phyloP scores from a whole-genome alignment of 2,329 filamentous ascomycete genomes.

The Botryotinia convoluta region DNA sequence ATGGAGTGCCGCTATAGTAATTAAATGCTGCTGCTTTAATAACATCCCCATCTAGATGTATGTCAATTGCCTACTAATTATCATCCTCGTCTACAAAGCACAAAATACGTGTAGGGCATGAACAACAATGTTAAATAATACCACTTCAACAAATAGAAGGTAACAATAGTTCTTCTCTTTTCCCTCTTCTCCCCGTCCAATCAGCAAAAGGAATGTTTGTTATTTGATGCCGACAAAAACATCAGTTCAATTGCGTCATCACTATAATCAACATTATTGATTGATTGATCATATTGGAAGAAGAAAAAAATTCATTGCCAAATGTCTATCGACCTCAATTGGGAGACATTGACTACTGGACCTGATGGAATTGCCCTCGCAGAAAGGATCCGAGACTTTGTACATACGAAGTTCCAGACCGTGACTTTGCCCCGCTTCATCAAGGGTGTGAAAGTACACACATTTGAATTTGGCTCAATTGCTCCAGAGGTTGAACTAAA shows the following conservation, averaged over 20 bases:
- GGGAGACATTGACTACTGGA: constrained; percentile 87
- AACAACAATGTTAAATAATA: not conserved
- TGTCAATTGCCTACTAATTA: not conserved
- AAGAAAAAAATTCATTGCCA: constrained; percentile 12
- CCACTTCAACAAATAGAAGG: not conserved
- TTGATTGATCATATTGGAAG: not conserved
- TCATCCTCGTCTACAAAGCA: constrained; percentile 1
- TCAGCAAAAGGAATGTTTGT: not conserved
- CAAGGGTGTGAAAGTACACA: constrained; percentile 89
- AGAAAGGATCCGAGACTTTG: constrained; percentile 83
- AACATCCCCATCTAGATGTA: not conserved
- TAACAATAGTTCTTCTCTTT: not conserved
- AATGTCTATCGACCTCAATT: constrained; percentile 98
- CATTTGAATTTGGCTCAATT: constrained; percentile 86
- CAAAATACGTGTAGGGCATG: not conserved
- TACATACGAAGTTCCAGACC: constrained; percentile 93
- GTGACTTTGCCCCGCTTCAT: constrained; percentile 92
- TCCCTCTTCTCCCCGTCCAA: not conserved
- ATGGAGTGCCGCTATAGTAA: not conserved
- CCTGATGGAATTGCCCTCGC: constrained; percentile 83
- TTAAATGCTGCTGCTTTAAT: not conserved
- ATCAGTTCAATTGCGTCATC: not conserved
- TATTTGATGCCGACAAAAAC: not conserved
- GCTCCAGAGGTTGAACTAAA: constrained; percentile 87
- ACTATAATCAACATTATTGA: not conserved